Conservation (phyloP, 2,329 filamentous ascomycete genomes). For the Colletotrichum trifolii region DNA sequence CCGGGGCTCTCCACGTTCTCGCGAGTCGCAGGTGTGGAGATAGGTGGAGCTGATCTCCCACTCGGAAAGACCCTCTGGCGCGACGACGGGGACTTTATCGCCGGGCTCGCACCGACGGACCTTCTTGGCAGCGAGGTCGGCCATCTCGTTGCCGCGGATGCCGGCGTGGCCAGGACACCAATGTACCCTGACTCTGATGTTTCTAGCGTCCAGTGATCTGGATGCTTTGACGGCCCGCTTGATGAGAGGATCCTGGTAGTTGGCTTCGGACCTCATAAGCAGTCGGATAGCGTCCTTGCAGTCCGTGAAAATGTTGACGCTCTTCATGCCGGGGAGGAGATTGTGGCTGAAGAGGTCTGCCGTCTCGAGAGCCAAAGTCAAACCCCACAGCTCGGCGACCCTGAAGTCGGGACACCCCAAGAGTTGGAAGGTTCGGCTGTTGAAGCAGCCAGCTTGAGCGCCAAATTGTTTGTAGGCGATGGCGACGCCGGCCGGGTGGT, state of each 20-base stretch:
- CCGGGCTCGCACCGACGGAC: constrained; percentile 2
- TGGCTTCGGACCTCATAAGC: background rate
- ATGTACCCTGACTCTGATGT: background rate
- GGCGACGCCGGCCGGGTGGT: constrained; percentile 7
- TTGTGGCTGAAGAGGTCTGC: background rate
- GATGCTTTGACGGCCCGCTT: constrained; percentile 18
- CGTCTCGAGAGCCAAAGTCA: constrained; percentile 15
- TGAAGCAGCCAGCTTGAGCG: background rate
- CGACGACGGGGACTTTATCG: background rate
- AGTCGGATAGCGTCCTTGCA: constrained; percentile 9
- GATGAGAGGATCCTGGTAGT: constrained; percentile 10
- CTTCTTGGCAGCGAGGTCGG: background rate
- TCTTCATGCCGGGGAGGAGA: constrained; percentile 2
- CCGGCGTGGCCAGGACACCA: constrained; percentile 27
- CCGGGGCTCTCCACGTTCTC: background rate
- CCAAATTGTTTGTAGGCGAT: constrained; percentile 21
- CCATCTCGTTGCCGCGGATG: constrained; percentile 18
- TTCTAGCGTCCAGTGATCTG: background rate
- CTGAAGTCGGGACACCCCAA: background rate
- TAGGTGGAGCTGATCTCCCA: background rate
- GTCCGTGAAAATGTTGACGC: constrained; percentile 19
- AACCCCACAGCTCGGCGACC: constrained; percentile 11
- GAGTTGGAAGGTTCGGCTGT: constrained; percentile 6
- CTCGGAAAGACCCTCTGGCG: background rate
- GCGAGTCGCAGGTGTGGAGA: background rate